Evolutionary conservation across 2,329 filamentous ascomycete species (phyloP), one percentile per base, ranked within the genome.

Genomic region (Talaromyces sp.): DNA sequence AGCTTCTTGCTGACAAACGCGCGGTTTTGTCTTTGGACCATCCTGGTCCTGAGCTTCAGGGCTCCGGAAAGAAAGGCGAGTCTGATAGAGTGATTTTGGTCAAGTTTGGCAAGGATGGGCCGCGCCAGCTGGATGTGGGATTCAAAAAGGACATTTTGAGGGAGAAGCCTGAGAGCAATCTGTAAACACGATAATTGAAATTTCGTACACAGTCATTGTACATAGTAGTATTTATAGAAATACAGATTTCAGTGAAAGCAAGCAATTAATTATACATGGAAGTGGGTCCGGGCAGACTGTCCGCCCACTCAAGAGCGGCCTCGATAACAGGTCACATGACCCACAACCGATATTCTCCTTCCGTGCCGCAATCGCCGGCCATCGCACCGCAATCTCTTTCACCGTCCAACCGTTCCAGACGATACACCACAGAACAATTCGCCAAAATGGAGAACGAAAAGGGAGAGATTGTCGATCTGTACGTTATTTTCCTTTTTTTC

Each of bases 401-500:
- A 62, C 62, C 63, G 58, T 63, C 25, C 30, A 32, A 22, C 33
- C 52, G 39, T 51, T 51, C 52, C 51, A 47, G 25, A 59, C 42
- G 39, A 59, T 22, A 15, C 42, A 28, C 19, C 27, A 52, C 22
- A 36, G 19, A 74, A 68, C 74, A 75, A 71, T 72, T 73, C 75
- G 75, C 73, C 78, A 93, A 86, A 83, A 99, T 98, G 95, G 95
- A 99, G 88, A 99, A 99, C 92, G 95, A 98, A 86, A 92, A 92
- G 85, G 93, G 93, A 85, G 92, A 98, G 84, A 93, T 97, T 84
- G 95, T 98, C 82, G 93, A 98, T 85, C 92, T 96, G 92, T 96
- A 88, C 82, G 89, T 82, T 70, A 55, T 53, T 62, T 54, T 58
- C 63, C 57, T 66, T 64, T 63, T 53, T n/a, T 6, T 3, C 13